These are phyloP conservation scores for Oxyria digyna DNA, from an alignment of 148 eudicot species.

Conservation along the genomic window DNA sequence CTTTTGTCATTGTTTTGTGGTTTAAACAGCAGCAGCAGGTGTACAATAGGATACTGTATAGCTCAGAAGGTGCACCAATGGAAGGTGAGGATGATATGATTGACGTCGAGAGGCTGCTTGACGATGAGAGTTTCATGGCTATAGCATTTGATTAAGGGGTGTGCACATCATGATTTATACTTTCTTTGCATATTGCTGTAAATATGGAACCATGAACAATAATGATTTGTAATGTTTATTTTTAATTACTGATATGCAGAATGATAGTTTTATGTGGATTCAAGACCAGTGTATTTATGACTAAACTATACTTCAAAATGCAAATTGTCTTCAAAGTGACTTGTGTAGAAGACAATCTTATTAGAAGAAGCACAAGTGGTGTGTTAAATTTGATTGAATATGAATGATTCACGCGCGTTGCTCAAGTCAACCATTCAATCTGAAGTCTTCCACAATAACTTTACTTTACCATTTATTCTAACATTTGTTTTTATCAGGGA, in stretches of 20 bases:
- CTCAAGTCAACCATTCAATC: too few species aligned
- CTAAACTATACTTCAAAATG: background rate
- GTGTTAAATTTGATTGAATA: too few species aligned
- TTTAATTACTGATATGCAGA: background rate
- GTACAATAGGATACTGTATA: slow-evolving; percentile 10
- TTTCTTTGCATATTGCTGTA: background rate
- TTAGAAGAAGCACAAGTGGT: too few species aligned
- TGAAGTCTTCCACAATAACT: too few species aligned
- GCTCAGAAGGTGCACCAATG: slow-evolving; percentile 14
- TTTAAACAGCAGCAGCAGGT: slow-evolving; percentile 11
- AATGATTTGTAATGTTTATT: background rate
- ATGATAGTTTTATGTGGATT: background rate
- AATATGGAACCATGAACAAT: background rate
- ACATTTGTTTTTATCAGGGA: too few species aligned
- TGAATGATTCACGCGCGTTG: too few species aligned
- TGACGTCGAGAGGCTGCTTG: slow-evolving; percentile 29
- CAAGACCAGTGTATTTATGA: background rate
- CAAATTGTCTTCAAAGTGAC: background rate
- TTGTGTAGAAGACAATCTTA: too few species aligned
- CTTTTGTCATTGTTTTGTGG: too few species aligned
- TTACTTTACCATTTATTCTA: too few species aligned
- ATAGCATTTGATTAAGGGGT: slow-evolving; percentile 27
- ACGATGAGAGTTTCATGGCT: slow-evolving; percentile 39
- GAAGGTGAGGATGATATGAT: slow-evolving; percentile 34
- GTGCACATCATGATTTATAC: background rate